phyloP scores from a whole-genome alignment of 2,329 filamentous ascomycete species.

The Beauveria sp. region DNA sequence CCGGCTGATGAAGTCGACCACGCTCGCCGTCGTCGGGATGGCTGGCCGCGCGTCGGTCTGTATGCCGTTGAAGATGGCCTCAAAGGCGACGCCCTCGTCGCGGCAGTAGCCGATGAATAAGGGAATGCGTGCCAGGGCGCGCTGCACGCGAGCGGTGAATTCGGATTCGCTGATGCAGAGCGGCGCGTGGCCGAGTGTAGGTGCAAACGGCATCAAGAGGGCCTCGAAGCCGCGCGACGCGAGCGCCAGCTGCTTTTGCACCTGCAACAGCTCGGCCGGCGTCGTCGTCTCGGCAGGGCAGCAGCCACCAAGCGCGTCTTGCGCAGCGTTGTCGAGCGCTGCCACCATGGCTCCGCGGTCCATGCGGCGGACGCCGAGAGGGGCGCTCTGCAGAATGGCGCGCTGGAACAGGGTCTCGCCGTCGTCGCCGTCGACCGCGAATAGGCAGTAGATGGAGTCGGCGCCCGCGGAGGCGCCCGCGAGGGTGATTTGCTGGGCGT shows the following conservation, averaged over 20 bases:
- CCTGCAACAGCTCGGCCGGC: neutral
- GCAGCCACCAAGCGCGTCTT: neutral
- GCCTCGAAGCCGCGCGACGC: slow-evolving; percentile 2
- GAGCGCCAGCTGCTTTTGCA: slow-evolving; percentile 10
- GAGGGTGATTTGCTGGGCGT: slow-evolving; percentile 54
- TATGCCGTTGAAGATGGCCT: neutral
- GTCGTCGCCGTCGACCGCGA: slow-evolving; percentile 8
- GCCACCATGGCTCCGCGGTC: slow-evolving; percentile 10
- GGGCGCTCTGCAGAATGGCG: slow-evolving; percentile 14
- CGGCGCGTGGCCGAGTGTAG: slow-evolving; percentile 7
- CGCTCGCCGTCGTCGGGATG: neutral
- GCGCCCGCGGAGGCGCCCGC: slow-evolving; percentile 52
- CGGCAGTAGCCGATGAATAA: slow-evolving; percentile 9
- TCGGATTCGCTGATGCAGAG: slow-evolving; percentile 1
- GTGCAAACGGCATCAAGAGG: slow-evolving; percentile 9
- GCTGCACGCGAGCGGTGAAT: slow-evolving; percentile 1
- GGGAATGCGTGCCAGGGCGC: neutral
- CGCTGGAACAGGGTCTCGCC: slow-evolving; percentile 12
- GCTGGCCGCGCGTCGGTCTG: neutral
- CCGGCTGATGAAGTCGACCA: neutral
- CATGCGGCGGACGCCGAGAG: slow-evolving; percentile 8
- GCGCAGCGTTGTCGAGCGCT: neutral
- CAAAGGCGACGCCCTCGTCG: slow-evolving; percentile 10
- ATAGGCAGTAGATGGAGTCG: slow-evolving; percentile 35
- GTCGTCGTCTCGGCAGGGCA: neutral